Base-by-base conservation (phyloP, 1,284 basidiomycete genomes). In the Amylostereum areolatum region DNA sequence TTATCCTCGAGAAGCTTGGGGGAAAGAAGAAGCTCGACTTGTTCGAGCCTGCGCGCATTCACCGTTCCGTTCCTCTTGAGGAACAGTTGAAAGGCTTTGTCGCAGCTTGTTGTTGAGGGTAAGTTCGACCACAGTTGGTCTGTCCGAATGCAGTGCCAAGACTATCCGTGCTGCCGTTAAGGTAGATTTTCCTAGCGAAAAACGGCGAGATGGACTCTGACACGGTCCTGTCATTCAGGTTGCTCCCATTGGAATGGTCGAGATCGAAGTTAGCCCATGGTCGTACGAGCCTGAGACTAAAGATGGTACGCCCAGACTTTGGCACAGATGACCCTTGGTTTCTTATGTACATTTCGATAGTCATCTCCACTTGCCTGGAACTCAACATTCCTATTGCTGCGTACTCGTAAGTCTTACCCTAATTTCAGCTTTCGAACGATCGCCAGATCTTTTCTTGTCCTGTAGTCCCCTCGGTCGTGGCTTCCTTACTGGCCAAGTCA, bases 181-280 rank as follows among this genome's bases (percentile, higher is more conserved):
- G 35, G 57, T 64, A 39, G 46, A 49, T 45, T 8, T 29, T 36
- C 18, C 29, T 2, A 32, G 29, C 24, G 9, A 4, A 27, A 11
- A 11, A 24, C 10, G 40, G 24, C 34, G 43, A 28, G 25, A 29
- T 27, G n/a, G 12, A 30, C 4, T 3, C 28, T 3, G 29, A 44
- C 5, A 12, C 6, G 7, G 2, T 33, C 18, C 30, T 46, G 33
- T n/a, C 2, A 18, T 18, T 18, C 27, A 75, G 73, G 65, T 77
- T 30, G 59, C 68, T 47, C 74, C 72, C 1, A 68, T 80, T 42
- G 62, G 72, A 3, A 64, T 67, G 3, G 72, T 75, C 33, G 79
- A 81, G 60, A 76, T 79, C 48, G 78, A 81, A 60, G 64, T 79
- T 39, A 78, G 75, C 36, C 67, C 75, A 10, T 78, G 74, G 68